Evolutionary conservation across 768 basidiomycete genomes (phyloP), one percentile per base, ranked within the genome.

Genomic region (Hypsizygus marmoreus): DNA sequence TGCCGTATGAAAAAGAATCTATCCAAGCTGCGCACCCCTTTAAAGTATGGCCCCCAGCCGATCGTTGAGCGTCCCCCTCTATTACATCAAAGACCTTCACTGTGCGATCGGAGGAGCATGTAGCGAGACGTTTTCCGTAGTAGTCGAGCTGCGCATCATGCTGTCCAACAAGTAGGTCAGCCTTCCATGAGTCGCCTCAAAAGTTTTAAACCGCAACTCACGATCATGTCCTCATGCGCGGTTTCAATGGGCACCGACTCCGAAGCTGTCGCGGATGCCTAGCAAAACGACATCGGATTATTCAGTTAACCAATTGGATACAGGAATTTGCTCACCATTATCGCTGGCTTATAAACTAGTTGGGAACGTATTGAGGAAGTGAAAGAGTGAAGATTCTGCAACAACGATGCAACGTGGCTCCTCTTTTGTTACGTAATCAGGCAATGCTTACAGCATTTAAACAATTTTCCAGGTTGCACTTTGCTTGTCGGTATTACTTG

Each of bases 91-190:
- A 98, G 8, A 98, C 85, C 59, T 92, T 89, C 51, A 99, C 88
- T 0, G 92, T 95, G 42, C 93, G 79, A 70, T 99, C 97, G 0
- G 92, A 95, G 1, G 92, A 95, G 64, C 95, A 97, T 0, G 97
- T 98, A 4, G 97, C 97, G 3, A 99, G 83, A 32, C 95, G 83
- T 66, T 94, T 93, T 25, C 94, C 95, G 58, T 97, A 97, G 75
- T 97, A 98, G 70, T 99, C 95, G 14, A 99, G 73, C 59, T 98
- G 97, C 14, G 95, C 95, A 64, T 99, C 97, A 65, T 98, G 95
- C 95, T 97, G n/a, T 26, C 19, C 29, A 16, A 43, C 23, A 47
- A 19, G 29, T 38, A 41, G 32, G 40, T 41, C 41, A 36, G 13
- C 23, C 22, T 24, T 13, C 49, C 10, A 49, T 13, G 14, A 48